These are phyloP conservation scores for Acanthamoeba castellanii DNA, from an alignment of 208 protist species.

Conservation along the genomic window DNA sequence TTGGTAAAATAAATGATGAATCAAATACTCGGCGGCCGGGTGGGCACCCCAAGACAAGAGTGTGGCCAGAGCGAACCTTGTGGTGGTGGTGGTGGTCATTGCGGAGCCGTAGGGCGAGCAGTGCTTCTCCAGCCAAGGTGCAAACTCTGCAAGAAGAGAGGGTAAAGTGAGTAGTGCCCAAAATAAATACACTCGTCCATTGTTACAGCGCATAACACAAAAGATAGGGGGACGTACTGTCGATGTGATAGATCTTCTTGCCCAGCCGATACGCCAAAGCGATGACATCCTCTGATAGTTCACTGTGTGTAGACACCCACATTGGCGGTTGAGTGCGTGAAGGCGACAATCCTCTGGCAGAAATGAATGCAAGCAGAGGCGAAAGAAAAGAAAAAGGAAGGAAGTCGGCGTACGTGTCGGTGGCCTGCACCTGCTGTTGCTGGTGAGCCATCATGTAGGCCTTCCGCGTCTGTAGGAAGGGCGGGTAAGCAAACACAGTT, in stretches of 20 bases:
- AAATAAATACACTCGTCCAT: background rate
- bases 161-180: background rate
- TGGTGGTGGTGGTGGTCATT: background rate
- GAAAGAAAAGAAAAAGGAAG: background rate
- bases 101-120: background rate
- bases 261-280: slow-evolving; percentile 36
- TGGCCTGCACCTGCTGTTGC: background rate
- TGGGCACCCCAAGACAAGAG: background rate
- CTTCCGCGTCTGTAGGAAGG: background rate
- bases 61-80: background rate
- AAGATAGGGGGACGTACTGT: background rate
- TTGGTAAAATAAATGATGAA: background rate
- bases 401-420: background rate
- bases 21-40: background rate
- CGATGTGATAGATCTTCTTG: slow-evolving; percentile 63
- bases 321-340: background rate
- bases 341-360: no score
- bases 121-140: slow-evolving; percentile 48
- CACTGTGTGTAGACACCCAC: background rate
- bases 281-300: slow-evolving; percentile 11
- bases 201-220: background rate
- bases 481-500: background rate
- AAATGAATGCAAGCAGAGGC: background rate
- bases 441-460: background rate
- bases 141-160: background rate